Conservation (phyloP, 108 stramenopile genomes). For the Phaeodactylum tricornutum region DNA sequence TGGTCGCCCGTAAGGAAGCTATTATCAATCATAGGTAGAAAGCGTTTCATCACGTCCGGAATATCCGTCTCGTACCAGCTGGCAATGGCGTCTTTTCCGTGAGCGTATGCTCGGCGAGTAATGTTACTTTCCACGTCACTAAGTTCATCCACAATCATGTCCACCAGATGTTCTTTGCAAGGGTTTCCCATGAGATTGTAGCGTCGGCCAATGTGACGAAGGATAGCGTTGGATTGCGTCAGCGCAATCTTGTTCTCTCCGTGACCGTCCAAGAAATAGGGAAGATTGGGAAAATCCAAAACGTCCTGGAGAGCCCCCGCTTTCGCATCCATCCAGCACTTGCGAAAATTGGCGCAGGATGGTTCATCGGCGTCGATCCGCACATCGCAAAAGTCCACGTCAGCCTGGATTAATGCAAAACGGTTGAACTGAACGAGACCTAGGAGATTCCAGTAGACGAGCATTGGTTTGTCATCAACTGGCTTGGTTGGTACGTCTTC, state of each 20-base stretch:
- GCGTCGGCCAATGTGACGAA: conserved; percentile 14
- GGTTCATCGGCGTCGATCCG: conserved; percentile 13
- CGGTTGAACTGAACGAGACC: conserved; percentile 12
- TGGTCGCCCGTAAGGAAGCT: conserved; percentile 9
- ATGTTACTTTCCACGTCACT: conserved; percentile 11
- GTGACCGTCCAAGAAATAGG: conserved; percentile 11
- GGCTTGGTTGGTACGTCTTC: conserved; percentile 7
- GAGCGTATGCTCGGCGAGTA: not conserved
- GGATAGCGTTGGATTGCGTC: conserved; percentile 13
- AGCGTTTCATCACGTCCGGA: not conserved
- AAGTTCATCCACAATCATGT: conserved; percentile 10
- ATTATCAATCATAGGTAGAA: not conserved
- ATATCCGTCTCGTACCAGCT: conserved; percentile 8
- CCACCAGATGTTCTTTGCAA: conserved; percentile 5
- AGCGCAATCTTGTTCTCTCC: conserved; percentile 1
- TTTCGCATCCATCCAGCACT: conserved; percentile 11
- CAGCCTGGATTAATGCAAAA: conserved; percentile 11
- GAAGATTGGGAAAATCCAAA: conserved; percentile 16
- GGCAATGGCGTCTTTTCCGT: conserved; percentile 4
- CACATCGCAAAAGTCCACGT: conserved; percentile 16
- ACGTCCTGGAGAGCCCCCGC: conserved; percentile 1
- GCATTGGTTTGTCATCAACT: conserved; percentile 14
- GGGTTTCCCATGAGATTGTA: conserved; percentile 7
- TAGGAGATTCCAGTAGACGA: conserved; percentile 23
- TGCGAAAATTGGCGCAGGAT: conserved; percentile 1